Evolutionary conservation across 2,329 filamentous ascomycete species (phyloP).

Genomic region (Neopestalotiopsis sp.): DNA sequence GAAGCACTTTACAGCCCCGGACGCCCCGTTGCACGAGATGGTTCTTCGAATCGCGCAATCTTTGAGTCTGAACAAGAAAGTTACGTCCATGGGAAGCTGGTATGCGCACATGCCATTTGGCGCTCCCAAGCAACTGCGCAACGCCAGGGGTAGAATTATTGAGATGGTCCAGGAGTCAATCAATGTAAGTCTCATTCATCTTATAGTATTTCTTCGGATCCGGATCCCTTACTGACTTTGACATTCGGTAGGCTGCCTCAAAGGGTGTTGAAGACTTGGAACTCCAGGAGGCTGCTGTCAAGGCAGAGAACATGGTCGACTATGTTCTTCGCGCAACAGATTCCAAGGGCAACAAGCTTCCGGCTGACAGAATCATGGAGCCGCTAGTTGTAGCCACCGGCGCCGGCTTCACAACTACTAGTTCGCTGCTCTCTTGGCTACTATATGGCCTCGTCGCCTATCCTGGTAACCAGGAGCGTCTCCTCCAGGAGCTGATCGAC

Average conservation of each 20-base stretch:
- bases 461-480: slow-evolving; percentile 58
- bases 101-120: slow-evolving; percentile 64
- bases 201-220: too few relatives aligned
- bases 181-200: slow-evolving; percentile 12
- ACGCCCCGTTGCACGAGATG: slow-evolving; percentile 57
- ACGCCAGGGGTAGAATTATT: slow-evolving; percentile 39
- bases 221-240: too few relatives aligned
- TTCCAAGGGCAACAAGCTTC: slow-evolving; percentile 59
- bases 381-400: slow-evolving; percentile 57
- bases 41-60: slow-evolving; percentile 54
- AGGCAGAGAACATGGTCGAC: slow-evolving; percentile 53
- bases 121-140: slow-evolving; percentile 51
- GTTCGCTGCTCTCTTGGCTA: slow-evolving; percentile 63
- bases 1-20: slow-evolving; percentile 46
- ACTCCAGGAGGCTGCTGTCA: slow-evolving; percentile 54
- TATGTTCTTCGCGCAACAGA: slow-evolving; percentile 60
- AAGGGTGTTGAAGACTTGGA: slow-evolving; percentile 46
- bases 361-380: slow-evolving; percentile 44
- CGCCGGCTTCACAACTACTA: slow-evolving; percentile 67
- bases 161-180: slow-evolving; percentile 45
- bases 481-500: slow-evolving; percentile 64
- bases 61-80: slow-evolving; percentile 64
- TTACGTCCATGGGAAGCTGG: slow-evolving; percentile 60
- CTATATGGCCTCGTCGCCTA: slow-evolving; percentile 60
- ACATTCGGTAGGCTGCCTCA: slow-evolving; percentile 33